Base-by-base conservation (phyloP, 805 yeast genomes). In the Pichia thaimueangensis region DNA sequence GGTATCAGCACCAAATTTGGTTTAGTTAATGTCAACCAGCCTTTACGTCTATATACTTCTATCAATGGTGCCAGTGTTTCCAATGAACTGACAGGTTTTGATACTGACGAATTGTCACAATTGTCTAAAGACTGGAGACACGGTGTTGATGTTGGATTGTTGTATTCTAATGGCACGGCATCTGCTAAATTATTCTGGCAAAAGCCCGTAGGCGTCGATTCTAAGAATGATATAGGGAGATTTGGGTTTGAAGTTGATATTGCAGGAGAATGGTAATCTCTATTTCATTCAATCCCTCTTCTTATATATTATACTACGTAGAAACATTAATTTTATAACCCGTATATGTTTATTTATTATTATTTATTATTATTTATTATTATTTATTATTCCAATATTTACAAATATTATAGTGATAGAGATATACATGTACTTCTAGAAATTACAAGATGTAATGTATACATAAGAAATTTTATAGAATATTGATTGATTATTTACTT, bases 211-310 rank as follows among this genome's bases (percentile, higher is more conserved):
- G 32, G 33, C 24, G 23, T 17, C 10, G n/a, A n/a, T n/a, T 12
- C 34, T n/a, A 32, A n/a, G 6, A 23, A 22, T 11, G 23, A 15
- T 30, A 23, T 36, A 13, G 43, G 43, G n/a, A 36, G 36, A 13
- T 25, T 46, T 36, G 52, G 52, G 13, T 48, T 48, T 35, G 48
- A 48, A 37, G 47, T 48, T 36, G 41, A 43, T 22, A 30, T 48
- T 27, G 35, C 48, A 7, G 52, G 52, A 23, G 40, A 34, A 22
- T 48, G 49, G 49, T 48, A 31, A 35, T 7, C 16, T n/a, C 9
- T n/a, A 9, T 25, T 25, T 25, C 9, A 11, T 29, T 19, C 31
- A n/a, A 6, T n/a, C 13, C 12, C 12, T 11, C 6, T 29, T 19
- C 12, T n/a, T 19, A 12, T 22, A 35, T 9, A 23, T 21, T 30